Base-by-base conservation (phyloP, 1,284 basidiomycete genomes). In the Rhodotorula sp. region DNA sequence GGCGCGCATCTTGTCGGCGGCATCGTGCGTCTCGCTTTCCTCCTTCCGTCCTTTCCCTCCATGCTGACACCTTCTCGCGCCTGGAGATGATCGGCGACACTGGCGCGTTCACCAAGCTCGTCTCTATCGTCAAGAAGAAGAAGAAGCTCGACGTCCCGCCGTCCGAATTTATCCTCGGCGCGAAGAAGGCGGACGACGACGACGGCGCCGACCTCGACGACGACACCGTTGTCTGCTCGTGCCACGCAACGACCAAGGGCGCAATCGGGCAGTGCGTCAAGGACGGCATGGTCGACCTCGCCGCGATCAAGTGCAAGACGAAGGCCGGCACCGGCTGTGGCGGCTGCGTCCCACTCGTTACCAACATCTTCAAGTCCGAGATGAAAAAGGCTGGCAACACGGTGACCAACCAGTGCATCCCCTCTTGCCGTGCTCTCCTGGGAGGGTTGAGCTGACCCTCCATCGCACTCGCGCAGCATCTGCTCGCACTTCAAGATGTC, bases 1-100 rank as follows among this genome's bases (percentile, higher is more conserved):
- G 90, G 90, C 29, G 88, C 88, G 80, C 86, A 89, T 75, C 82
- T 92, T 7, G 81, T 92, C 10, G 90, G 90, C 15, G 90, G 90
- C 3, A 91, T 91, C 86, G 63, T 64, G 41, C 9, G 55, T 64
- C 27, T 17, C 22, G 8, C 29, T 5, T 19, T 4, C 9, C 29
- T 12, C 19, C 4, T 5, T 46, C 10, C n/a, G 5, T 8, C 27
- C 8, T 0, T n/a, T 9, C 21, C n/a, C n/a, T 3, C 32, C 9
- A 9, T 9, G 5, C n/a, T 12, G 21, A 6, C 6, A 34, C 37
- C 36, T 51, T 10, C 15, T 27, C 22, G n/a, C 27, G 0, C 25
- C 27, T 27, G 6, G 54, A 64, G 63, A 90, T 91, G 89, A 87
- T 91, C 25, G 90, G 90, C 3, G 90, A 91, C 78, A 87, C 87